Evolutionary conservation across 352 stramenopile genomes (phyloP), one percentile per base, ranked within the genome.

Genomic region (Phytophthora idaei): DNA sequence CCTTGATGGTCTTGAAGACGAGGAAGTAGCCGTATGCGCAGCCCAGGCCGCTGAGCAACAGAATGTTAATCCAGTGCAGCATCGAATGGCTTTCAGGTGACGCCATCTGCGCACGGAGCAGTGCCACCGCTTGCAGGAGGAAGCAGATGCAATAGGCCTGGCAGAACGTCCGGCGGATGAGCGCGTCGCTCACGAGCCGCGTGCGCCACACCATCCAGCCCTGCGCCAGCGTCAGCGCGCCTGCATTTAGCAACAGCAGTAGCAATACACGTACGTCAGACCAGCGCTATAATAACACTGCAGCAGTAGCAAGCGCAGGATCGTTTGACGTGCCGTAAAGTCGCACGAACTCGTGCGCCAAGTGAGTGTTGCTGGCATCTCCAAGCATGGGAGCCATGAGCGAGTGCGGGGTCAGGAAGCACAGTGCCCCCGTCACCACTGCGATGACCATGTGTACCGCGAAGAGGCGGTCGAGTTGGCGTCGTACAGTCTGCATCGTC

Each of bases 111-210:
- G 87, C 87, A 28, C 87, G 85, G 42, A 94, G 53, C 29, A 94
- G 78, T 50, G 81, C 81, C 28, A 92, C 55, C 25, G 85, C 74
- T 62, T 95, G 88, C 55, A 95, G 80, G 53, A 74, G 75, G 69
- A 95, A 95, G 77, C 86, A 95, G 53, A 93, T 89, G 74, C 84
- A 93, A 67, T 95, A 95, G 21, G 85, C 88, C 69, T 95, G 88
- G 62, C 88, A 95, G 71, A 95, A 95, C 49, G 88, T 95, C 52
- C 87, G 87, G 29, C 88, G 85, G 58, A 95, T 78, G 42, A 95
- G 76, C 57, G 84, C 85, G 61, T 94, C 88, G 64, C 86, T 93
- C 67, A 95, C 88, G 61, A 93, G 85, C 5, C 88, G 83, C 44
- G 88, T 94, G 53, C 87, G 86, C 85, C 86, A 94, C 49, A 95